Evolutionary conservation across 768 basidiomycete genomes (phyloP).

Genomic region (Leccinum variicolor): DNA sequence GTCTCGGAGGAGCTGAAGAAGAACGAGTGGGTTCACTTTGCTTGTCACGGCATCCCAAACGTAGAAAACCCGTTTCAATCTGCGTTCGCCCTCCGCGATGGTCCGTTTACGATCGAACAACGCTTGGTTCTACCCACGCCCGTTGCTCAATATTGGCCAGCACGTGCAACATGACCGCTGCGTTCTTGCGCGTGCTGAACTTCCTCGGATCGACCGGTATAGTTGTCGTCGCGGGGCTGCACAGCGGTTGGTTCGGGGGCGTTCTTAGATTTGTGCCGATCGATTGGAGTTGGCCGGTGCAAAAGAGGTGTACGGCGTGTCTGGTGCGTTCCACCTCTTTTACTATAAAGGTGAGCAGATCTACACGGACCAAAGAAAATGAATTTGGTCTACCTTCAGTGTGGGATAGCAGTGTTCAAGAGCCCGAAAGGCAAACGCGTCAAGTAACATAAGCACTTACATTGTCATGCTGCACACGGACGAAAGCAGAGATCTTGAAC

Average conservation of each 20-base stretch:
- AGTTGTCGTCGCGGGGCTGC: slow-evolving; percentile 47
- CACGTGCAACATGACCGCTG: neutral
- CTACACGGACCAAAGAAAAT: neutral
- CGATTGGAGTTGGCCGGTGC: slow-evolving; percentile 62
- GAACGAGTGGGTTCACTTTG: no score
- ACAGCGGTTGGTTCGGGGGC: slow-evolving; percentile 44
- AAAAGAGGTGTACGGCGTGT: slow-evolving; percentile 65
- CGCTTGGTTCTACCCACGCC: neutral
- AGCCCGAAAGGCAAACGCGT: slow-evolving; percentile 22
- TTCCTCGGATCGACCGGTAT: slow-evolving; percentile 56
- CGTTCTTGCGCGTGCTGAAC: slow-evolving; percentile 61
- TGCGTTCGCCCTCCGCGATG: no score
- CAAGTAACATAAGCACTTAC: no score
- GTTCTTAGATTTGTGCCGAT: slow-evolving; percentile 56
- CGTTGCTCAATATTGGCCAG: neutral
- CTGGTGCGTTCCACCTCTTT: slow-evolving; percentile 60
- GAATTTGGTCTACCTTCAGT: neutral
- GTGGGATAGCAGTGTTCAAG: slow-evolving; percentile 53
- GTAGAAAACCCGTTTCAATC: no score
- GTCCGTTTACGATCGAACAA: no score
- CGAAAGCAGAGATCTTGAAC: no score
- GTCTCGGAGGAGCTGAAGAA: no score
- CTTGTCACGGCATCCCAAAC: no score
- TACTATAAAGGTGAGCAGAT: neutral
- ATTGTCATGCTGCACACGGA: no score